Evolutionary conservation across 805 yeast genomes (phyloP), one percentile per base, ranked within the genome.

Genomic region (Dipodascus albidus): DNA sequence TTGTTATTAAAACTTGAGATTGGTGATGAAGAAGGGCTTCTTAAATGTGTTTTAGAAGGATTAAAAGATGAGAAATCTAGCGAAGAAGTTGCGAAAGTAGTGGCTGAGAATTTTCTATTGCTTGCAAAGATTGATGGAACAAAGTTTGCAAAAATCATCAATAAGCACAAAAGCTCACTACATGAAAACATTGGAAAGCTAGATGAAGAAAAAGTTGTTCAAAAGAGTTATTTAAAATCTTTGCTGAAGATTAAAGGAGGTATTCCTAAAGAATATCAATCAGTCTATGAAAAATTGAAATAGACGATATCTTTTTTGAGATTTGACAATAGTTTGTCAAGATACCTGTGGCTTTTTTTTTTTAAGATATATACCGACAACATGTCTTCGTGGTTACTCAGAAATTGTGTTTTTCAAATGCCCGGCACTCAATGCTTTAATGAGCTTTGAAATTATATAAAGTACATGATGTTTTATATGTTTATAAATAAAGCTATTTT

Each of bases 1-100:
- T 64, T 85, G 42, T 75, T 76, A 50, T 68, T 80, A 0, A 79
- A 87, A 82, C 55, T 80, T 22, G 57, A 52, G 49, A 19, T 38
- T 19, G n/a, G n/a, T 14, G 11, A 11, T 27, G 20, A n/a, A 11
- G 20, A 14, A 6, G 44, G 20, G n/a, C 4, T 38, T 38, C 6
- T 38, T 4, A 4, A 38, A 6, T 38, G 4, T 11, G 44, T 38
- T n/a, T 38, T 19, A 38, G 44, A 38, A 14, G 44, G 44, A 4
- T 38, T 38, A 38, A 38, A 38, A 4, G 19, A 47, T 1, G 11
- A 42, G 3, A 51, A 52, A 23, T 55, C 55, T 20, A 24, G 57
- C 19, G 23, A 48, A 2, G 61, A 63, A 21, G 57, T 71, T 17
- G 66, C 64, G 22, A 51, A 55, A 3, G 58, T 65, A 19, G 53